Evolutionary conservation across 2,329 filamentous ascomycete genomes (phyloP).

Genomic region (Fusarium euwallaceae): DNA sequence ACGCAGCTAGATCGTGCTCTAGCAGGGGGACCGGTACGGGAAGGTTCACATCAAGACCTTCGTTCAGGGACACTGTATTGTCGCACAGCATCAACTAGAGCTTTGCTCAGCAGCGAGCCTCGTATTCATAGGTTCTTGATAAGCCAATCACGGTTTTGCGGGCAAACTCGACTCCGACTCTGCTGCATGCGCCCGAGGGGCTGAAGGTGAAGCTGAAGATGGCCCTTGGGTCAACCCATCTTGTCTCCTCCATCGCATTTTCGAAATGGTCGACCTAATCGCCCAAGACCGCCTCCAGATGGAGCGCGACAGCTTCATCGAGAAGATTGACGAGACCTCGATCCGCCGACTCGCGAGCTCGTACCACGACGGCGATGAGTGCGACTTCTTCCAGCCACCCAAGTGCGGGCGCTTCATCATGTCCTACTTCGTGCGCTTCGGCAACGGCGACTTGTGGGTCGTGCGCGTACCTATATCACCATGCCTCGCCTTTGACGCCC

Average conservation of each 20-base stretch:
- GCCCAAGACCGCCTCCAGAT: conserved; percentile 7
- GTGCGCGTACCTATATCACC: conserved; percentile 29
- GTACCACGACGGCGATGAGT: conserved; percentile 28
- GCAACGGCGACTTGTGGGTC: conserved; percentile 17
- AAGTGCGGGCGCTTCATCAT: conserved; percentile 35
- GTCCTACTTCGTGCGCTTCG: conserved; percentile 38
- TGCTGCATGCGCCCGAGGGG: not conserved
- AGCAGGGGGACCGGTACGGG: no score
- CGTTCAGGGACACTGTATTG: not conserved
- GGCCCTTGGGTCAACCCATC: not conserved
- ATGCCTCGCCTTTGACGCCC: conserved; percentile 9
- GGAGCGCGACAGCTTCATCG: conserved; percentile 25
- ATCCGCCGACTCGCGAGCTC: conserved; percentile 26
- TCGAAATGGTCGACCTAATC: not conserved
- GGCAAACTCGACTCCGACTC: conserved; percentile 1
- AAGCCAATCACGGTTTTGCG: not conserved
- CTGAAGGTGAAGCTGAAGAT: not conserved
- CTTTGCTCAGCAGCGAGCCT: not conserved
- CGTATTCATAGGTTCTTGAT: not conserved
- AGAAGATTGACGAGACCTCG: conserved; percentile 13
- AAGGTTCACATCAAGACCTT: not conserved
- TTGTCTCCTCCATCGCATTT: not conserved
- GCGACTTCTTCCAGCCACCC: conserved; percentile 26
- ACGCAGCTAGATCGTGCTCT: no score
- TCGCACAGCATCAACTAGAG: not conserved